Base-by-base conservation (phyloP, 352 stramenopile species). In the Phytophthora capsici region DNA sequence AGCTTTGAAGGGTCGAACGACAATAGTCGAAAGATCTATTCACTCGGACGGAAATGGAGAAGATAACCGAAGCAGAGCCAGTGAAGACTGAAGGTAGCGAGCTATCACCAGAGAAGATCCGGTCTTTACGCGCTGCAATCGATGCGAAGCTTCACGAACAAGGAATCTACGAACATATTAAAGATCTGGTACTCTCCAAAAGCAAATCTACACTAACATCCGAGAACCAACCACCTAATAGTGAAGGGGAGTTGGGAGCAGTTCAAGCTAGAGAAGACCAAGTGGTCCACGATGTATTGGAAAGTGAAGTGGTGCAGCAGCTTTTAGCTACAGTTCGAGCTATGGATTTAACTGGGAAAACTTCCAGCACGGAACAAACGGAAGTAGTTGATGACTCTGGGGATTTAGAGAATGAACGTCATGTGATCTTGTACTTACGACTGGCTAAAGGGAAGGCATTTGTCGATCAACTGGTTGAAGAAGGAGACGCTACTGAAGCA, bases 291-390 rank as follows among this genome's bases (percentile, higher is more conserved):
- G 75, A 90, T 12, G 77, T 94, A 10, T 56, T 94, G 12, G 73
- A 92, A 59, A 93, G 82, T 63, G 84, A 93, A 22, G 47, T 93
- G 7, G 79, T 93, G n/a, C 78, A 91, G 60, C 82, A 90, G 41
- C 55, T 94, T 30, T 69, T 94, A 9, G 53, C 72, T 12, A 56
- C 71, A 5, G 71, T 94, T 46, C 68, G 70, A 34, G 48, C 68
- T n/a, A 78, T 63, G 50, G 63, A 69, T 34, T n/a, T 75, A 4
- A 2, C 53, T 43, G 23, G 10, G 2, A 69, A 53, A 19, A 23
- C 50, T 26, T 26, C 17, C 12, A 71, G 30, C 34, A 19, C 37
- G 6, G 49, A 69, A 46, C 44, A 57, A 3, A 19, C 51, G 6
- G 41, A 66, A 25, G 53, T 58, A 0, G 25, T 41, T 22, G 52